Percentiles rank a stretch among this genome's conserved stretches.
phyloP scores from a whole-genome alignment of 2,329 filamentous ascomycete species.

The Colletotrichum simmondsii region DNA sequence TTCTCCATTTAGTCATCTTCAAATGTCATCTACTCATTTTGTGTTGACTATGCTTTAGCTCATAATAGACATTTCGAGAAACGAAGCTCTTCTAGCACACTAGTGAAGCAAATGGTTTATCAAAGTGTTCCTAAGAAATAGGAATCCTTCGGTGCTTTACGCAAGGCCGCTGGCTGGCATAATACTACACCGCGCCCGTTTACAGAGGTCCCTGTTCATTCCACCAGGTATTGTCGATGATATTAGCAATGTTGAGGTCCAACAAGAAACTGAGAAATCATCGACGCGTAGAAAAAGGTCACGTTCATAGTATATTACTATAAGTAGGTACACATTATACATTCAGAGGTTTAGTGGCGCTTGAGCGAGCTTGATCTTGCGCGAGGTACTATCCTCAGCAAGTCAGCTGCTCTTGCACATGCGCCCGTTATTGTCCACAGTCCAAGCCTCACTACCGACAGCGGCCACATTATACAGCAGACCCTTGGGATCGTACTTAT shows the following conservation, averaged over 20 bases:
- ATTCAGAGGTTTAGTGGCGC: neutral
- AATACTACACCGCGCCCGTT: too few species aligned
- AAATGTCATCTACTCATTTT: too few species aligned
- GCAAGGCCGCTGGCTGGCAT: too few species aligned
- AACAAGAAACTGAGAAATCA: neutral
- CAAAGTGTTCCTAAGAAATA: too few species aligned
- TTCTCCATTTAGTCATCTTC: too few species aligned
- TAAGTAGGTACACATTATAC: neutral
- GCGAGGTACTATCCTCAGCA: neutral
- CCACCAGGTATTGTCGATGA: neutral
- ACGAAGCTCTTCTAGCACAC: too few species aligned
- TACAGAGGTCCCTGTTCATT: neutral
- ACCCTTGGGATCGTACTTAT: constrained; percentile 43
- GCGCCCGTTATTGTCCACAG: constrained; percentile 32
- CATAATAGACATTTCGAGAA: too few species aligned
- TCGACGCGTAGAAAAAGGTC: neutral
- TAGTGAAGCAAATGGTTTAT: too few species aligned
- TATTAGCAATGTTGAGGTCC: neutral
- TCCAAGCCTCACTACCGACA: constrained; percentile 43
- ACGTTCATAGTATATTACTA: too few species aligned
- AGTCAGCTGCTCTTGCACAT: constrained; percentile 32
- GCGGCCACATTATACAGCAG: constrained; percentile 43
- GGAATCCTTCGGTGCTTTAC: too few species aligned
- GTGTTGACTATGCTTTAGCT: too few species aligned
- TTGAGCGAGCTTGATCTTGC: neutral